Conservation (phyloP, 768 basidiomycete genomes). For the Leucocoprinus leucothites region DNA sequence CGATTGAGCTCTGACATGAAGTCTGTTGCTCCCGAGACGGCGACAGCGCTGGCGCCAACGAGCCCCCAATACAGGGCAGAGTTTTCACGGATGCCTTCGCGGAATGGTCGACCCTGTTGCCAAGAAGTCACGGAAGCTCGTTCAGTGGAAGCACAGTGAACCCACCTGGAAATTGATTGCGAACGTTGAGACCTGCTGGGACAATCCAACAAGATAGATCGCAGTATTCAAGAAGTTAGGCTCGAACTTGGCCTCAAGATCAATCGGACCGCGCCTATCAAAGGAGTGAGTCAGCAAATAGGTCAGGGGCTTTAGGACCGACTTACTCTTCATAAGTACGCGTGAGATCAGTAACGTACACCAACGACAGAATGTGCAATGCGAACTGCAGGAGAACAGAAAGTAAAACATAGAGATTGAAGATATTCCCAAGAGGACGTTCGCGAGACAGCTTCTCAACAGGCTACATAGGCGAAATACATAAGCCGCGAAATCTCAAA, state of each 20-base stretch:
- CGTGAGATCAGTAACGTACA: slow-evolving; percentile 91
- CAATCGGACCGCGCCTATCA: slow-evolving; percentile 66
- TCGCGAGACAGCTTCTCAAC: slow-evolving; percentile 93
- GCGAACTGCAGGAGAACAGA: slow-evolving; percentile 93
- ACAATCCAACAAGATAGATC: slow-evolving; percentile 92
- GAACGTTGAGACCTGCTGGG: slow-evolving; percentile 98
- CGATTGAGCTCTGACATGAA: slow-evolving; percentile 93
- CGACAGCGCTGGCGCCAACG: slow-evolving; percentile 83
- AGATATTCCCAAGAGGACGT: slow-evolving; percentile 92
- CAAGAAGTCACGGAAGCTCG: not conserved
- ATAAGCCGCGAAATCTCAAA: not conserved
- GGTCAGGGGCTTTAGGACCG: slow-evolving; percentile 11
- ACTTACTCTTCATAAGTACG: slow-evolving; percentile 75
- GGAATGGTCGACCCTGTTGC: slow-evolving; percentile 87
- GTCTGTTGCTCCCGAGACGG: slow-evolving; percentile 91
- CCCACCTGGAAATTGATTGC: slow-evolving; percentile 93
- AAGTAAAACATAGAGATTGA: slow-evolving; percentile 92
- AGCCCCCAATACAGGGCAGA: slow-evolving; percentile 91
- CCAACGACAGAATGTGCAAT: slow-evolving; percentile 83
- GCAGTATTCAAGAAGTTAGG: slow-evolving; percentile 94
- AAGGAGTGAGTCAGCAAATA: slow-evolving; percentile 6
- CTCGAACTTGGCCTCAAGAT: slow-evolving; percentile 95
- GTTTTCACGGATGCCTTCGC: slow-evolving; percentile 97
- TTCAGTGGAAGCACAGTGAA: not conserved
- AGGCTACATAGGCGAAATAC: slow-evolving; percentile 57